Evolutionary conservation across 2,329 filamentous ascomycete species (phyloP).

Genomic region (Apiospora aurea): DNA sequence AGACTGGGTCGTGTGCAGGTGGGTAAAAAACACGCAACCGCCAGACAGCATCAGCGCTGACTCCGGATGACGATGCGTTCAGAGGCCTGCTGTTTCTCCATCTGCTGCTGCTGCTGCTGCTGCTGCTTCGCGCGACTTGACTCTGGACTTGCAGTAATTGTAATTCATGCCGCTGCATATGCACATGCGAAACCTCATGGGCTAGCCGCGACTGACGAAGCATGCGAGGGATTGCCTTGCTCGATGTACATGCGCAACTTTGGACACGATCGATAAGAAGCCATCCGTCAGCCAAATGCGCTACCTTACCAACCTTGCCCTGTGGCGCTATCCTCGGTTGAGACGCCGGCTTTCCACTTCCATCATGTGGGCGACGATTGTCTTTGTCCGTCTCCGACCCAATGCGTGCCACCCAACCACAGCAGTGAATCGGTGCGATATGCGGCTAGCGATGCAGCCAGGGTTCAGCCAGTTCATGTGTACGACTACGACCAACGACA

Average conservation of each 20-base stretch:
- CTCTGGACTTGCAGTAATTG: conserved; percentile 14
- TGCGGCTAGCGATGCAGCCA: conserved; percentile 19
- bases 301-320: conserved; percentile 21
- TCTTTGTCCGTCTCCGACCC: not conserved
- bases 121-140: not conserved
- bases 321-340: conserved; percentile 20
- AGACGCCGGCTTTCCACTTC: conserved; percentile 8
- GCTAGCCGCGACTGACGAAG: conserved; percentile 3
- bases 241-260: not conserved
- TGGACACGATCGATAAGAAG: not conserved
- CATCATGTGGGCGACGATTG: conserved; percentile 8
- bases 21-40: no score
- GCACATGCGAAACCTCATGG: conserved; percentile 7
- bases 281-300: conserved; percentile 21
- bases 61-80: conserved; percentile 5
- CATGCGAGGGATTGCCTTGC: conserved; percentile 17
- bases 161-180: conserved; percentile 22
- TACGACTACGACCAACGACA: conserved; percentile 2
- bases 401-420: conserved; percentile 9
- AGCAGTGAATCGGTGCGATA: conserved; percentile 7
- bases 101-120: not conserved
- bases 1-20: not conserved
- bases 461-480: conserved; percentile 13
- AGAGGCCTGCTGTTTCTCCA: not conserved
- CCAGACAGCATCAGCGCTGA: not conserved